Conservation (phyloP, 495 filamentous ascomycete genomes). For the Trichocladium antarcticum region DNA sequence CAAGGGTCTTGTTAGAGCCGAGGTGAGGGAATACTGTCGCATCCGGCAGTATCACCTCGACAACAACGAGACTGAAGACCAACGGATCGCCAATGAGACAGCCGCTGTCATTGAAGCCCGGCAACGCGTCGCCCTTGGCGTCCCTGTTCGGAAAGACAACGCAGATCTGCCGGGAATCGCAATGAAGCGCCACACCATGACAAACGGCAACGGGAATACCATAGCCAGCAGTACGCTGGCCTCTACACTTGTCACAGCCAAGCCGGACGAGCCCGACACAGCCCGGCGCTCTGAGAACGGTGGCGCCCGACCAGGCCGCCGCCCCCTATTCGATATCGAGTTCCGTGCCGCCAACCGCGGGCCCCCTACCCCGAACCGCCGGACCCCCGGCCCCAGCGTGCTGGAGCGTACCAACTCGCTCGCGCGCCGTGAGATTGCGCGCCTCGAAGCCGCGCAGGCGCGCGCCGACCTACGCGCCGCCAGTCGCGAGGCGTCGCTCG, state of each 20-base stretch:
- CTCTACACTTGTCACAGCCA: constrained; percentile 3
- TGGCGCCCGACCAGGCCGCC: constrained; percentile 11
- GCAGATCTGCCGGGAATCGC: constrained; percentile 9
- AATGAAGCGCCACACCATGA: constrained; percentile 10
- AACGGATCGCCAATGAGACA: constrained; percentile 37
- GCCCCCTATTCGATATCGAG: constrained; percentile 23
- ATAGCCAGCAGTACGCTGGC: constrained; percentile 5
- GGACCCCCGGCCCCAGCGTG: constrained; percentile 10
- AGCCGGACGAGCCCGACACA: constrained; percentile 24
- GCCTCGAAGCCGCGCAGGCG: constrained; percentile 32
- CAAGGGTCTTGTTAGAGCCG: constrained; percentile 29
- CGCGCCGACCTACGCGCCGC: constrained; percentile 30
- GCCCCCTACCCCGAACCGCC: constrained; percentile 18
- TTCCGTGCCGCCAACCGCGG: constrained; percentile 25
- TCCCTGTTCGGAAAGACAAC: constrained; percentile 6
- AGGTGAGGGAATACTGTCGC: constrained; percentile 46
- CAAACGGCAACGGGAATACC: constrained; percentile 3
- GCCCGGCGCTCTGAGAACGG: constrained; percentile 19
- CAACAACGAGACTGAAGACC: constrained; percentile 32
- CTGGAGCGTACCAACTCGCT: constrained; percentile 32
- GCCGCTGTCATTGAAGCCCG: constrained; percentile 39
- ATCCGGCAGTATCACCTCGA: constrained; percentile 41
- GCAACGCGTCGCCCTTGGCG: constrained; percentile 22
- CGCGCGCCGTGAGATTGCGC: constrained; percentile 34
- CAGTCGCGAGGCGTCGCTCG: constrained; percentile 17